Percentiles rank a stretch among this genome's conserved stretches.
Evolutionary conservation across 2,329 filamentous ascomycete species (phyloP).

Genomic region (Phialemoniopsis sp.): DNA sequence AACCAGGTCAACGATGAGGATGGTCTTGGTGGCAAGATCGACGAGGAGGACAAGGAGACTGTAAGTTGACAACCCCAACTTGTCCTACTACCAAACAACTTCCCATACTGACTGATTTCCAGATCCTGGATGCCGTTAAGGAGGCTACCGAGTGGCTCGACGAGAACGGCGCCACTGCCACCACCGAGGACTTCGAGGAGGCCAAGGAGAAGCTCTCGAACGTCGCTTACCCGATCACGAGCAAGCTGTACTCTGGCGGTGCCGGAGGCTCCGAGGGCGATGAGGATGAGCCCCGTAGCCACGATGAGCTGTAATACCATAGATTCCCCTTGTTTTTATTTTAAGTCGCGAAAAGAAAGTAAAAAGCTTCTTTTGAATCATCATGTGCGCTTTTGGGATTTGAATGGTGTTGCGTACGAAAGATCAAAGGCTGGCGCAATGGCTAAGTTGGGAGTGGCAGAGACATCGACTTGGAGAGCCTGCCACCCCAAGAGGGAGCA

Average conservation of each 20-base stretch:
- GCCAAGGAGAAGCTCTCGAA: constrained; percentile 98
- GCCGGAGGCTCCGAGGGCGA: constrained; percentile 59
- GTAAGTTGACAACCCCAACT: constrained; percentile 41
- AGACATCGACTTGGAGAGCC: too few species aligned
- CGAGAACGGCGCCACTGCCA: constrained; percentile 82
- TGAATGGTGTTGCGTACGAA: too few species aligned
- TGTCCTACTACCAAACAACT: background rate
- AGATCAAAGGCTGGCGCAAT: too few species aligned
- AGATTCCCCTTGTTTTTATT: too few species aligned
- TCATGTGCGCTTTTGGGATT: too few species aligned
- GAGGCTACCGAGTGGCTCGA: constrained; percentile 96
- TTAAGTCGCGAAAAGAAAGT: too few species aligned
- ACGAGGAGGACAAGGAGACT: constrained; percentile 97
- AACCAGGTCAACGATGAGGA: constrained; percentile 98
- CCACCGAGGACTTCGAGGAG: constrained; percentile 95
- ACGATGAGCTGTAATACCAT: constrained; percentile 71
- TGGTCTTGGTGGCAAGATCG: constrained; percentile 96
- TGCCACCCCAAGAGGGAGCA: too few species aligned
- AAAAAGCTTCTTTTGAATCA: too few species aligned
- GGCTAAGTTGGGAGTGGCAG: too few species aligned
- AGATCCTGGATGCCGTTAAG: constrained; percentile 93
- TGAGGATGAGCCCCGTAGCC: constrained; percentile 58
- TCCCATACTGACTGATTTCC: background rate
- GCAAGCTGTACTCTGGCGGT: constrained; percentile 82
- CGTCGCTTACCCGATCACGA: constrained; percentile 97